phyloP scores from a whole-genome alignment of 805 yeast species.

The Saccharomycopsis guyanensis region DNA sequence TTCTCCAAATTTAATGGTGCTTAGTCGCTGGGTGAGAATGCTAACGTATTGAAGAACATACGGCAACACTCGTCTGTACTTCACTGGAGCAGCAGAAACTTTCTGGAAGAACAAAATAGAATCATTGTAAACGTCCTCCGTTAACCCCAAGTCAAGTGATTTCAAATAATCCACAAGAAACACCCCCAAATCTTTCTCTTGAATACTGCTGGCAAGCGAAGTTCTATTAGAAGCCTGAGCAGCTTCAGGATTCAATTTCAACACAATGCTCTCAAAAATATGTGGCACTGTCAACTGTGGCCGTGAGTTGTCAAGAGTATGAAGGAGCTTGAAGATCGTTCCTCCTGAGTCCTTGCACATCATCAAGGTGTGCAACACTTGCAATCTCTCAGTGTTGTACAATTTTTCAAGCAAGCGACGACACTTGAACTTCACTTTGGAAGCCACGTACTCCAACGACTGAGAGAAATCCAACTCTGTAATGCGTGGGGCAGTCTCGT shows the following conservation, averaged over 20 bases:
- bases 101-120: conserved; percentile 55
- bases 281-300: conserved; percentile 68
- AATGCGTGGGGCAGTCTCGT: background rate
- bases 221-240: conserved; percentile 30
- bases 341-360: conserved; percentile 17
- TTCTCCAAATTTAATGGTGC: conserved; percentile 53
- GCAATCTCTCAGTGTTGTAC: conserved; percentile 62
- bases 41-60: conserved; percentile 45
- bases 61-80: conserved; percentile 45
- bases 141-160: conserved; percentile 64
- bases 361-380: conserved; percentile 62
- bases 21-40: conserved; percentile 47
- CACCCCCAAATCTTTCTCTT: conserved; percentile 36
- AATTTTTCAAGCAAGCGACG: conserved; percentile 57
- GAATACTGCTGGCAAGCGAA: conserved; percentile 38
- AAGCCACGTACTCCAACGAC: conserved; percentile 40
- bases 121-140: conserved; percentile 71
- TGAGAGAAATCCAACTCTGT: conserved; percentile 21
- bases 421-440: conserved; percentile 61
- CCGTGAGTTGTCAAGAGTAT: conserved; percentile 76
- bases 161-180: conserved; percentile 56
- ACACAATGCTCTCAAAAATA: conserved; percentile 46
- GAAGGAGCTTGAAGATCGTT: conserved; percentile 53
- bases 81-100: conserved; percentile 37
- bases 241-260: conserved; percentile 35